A percentile compares a stretch with the other conserved stretches of the same genome.
Conservation (phyloP, 306 rosid genomes). For the Vigna trinervia region DNA sequence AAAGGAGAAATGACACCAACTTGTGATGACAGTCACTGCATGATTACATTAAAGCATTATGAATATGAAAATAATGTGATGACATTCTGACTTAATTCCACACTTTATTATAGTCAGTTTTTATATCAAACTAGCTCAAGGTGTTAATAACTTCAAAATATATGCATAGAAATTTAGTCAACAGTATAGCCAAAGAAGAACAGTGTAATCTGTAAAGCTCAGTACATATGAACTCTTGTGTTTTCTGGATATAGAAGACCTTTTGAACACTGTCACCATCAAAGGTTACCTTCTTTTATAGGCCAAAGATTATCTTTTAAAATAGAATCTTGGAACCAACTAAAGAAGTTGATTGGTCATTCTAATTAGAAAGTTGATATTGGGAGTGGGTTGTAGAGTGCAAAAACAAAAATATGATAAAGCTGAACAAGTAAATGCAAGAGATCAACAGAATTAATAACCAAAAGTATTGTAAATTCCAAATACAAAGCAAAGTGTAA, state of each 20-base stretch:
- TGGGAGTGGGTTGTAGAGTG: neutral
- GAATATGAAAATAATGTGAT: conserved; percentile 20
- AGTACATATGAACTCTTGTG: neutral
- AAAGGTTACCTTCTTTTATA: neutral
- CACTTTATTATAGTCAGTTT: neutral
- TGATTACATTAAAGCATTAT: conserved; percentile 29
- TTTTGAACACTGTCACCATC: neutral
- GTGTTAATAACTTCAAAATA: conserved; percentile 27
- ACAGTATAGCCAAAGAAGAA: neutral
- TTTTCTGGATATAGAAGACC: neutral
- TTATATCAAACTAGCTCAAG: conserved; percentile 8
- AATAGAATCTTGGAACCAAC: neutral
- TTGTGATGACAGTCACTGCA: conserved; percentile 84
- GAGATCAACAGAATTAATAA: neutral
- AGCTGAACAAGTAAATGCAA: neutral
- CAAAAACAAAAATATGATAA: neutral
- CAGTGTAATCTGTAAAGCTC: neutral
- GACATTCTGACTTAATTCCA: conserved; percentile 1
- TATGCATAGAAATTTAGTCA: neutral
- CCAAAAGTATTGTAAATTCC: neutral
- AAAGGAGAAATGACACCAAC: conserved; percentile 81
- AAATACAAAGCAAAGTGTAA: neutral
- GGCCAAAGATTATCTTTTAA: neutral
- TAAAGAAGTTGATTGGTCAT: neutral
- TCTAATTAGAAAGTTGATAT: neutral